A percentile compares a stretch with the other conserved stretches of the same genome.
These are phyloP conservation scores for Gymnopilus dilepis DNA, from an alignment of 768 basidiomycete genomes.

Conservation along the genomic window DNA sequence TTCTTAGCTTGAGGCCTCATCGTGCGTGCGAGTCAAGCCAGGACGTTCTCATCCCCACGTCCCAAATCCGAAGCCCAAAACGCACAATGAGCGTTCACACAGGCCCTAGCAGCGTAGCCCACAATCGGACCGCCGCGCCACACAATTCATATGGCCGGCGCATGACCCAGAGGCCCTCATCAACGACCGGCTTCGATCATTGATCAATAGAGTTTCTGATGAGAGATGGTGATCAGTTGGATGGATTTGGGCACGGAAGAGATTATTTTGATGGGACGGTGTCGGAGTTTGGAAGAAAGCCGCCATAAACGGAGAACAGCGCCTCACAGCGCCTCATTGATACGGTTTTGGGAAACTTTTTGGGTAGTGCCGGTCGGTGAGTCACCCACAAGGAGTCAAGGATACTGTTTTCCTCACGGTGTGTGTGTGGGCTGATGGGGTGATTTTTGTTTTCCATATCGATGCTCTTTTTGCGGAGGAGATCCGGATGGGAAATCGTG, in stretches of 20 bases:
- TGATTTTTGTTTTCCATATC: slow-evolving; percentile 5
- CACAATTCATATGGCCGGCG: neutral
- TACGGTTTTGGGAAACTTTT: slow-evolving; percentile 1
- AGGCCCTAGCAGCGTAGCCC: neutral
- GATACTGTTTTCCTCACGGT: neutral
- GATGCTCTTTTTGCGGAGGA: neutral
- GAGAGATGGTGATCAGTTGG: neutral
- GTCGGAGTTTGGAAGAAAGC: slow-evolving; percentile 1
- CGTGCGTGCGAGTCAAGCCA: no score
- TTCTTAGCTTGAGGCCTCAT: no score
- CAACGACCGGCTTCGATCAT: neutral
- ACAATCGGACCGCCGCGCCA: slow-evolving; percentile 8
- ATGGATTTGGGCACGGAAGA: neutral
- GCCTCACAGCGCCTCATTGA: slow-evolving; percentile 14
- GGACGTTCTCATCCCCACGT: neutral
- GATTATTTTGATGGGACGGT: neutral
- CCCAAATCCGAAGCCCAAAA: neutral
- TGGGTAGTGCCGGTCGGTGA: neutral
- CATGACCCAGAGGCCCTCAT: neutral
- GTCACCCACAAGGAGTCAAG: no score
- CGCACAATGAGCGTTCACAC: neutral
- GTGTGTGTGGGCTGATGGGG: neutral
- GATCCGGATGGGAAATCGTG: slow-evolving; percentile 2
- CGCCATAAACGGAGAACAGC: slow-evolving; percentile 18
- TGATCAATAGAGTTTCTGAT: neutral